phyloP scores from a whole-genome alignment of 202 grass and related monocot species.

The Dendrocalamus latiflorus region DNA sequence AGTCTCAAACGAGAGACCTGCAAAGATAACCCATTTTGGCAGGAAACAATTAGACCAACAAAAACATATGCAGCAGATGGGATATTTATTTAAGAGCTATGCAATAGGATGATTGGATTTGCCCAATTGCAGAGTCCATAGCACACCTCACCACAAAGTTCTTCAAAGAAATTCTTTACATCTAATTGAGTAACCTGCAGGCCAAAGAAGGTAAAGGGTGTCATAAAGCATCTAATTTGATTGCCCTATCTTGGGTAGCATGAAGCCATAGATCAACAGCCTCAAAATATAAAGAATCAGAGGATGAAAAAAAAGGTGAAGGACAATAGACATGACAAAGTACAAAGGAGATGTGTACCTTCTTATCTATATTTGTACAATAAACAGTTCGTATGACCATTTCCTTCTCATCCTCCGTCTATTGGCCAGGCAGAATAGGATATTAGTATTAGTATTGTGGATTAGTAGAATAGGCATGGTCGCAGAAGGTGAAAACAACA shows the following conservation, averaged over 20 bases:
- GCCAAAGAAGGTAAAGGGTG: background rate
- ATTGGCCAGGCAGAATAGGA: slow-evolving; percentile 9
- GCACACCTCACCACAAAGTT: slow-evolving; percentile 82
- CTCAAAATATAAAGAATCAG: background rate
- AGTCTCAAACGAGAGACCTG: slow-evolving; percentile 89
- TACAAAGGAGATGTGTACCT: slow-evolving; percentile 39
- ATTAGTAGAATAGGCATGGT: background rate
- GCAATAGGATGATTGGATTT: background rate
- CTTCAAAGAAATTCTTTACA: slow-evolving; percentile 88
- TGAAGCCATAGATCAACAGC: background rate
- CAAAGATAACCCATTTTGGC: slow-evolving; percentile 18
- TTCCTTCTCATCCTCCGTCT: slow-evolving; percentile 89
- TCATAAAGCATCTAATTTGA: slow-evolving; percentile 13
- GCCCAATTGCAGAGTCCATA: background rate
- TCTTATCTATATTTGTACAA: slow-evolving; percentile 99
- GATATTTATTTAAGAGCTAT: background rate
- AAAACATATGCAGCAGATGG: background rate
- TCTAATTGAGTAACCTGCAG: slow-evolving; percentile 81
- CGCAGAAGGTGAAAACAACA: slow-evolving; percentile 21
- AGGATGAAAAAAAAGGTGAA: background rate
- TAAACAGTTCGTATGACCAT: slow-evolving; percentile 92
- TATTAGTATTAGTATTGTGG: slow-evolving; percentile 13
- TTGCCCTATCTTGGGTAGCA: background rate
- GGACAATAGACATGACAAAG: background rate
- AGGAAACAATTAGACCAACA: slow-evolving; percentile 2